phyloP scores from a whole-genome alignment of 1,284 basidiomycete genomes.

The Puccinia polysora region DNA sequence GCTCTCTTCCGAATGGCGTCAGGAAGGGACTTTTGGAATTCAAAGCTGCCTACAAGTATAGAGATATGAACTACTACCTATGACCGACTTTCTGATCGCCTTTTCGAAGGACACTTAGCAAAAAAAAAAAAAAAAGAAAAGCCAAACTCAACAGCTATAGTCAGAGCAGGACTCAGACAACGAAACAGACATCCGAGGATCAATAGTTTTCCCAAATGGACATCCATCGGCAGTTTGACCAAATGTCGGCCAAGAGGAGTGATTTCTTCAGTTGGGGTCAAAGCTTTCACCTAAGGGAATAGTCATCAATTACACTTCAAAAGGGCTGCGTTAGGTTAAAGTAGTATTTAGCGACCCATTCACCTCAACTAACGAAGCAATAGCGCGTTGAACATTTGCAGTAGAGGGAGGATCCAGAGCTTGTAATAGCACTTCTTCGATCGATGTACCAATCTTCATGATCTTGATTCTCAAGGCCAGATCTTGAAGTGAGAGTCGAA shows the following conservation, averaged over 20 bases:
- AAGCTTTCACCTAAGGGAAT: slow-evolving; percentile 60
- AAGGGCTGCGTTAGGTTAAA: not conserved
- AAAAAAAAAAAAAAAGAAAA: not conserved
- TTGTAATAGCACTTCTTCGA: slow-evolving; percentile 80
- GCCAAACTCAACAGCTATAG: slow-evolving; percentile 63
- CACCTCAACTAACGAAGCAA: slow-evolving; percentile 81
- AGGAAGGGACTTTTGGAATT: slow-evolving; percentile 92
- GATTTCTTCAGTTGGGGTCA: slow-evolving; percentile 82
- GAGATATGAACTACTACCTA: slow-evolving; percentile 43
- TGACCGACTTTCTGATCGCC: not conserved
- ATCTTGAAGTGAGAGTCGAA: slow-evolving; percentile 87
- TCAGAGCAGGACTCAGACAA: slow-evolving; percentile 90
- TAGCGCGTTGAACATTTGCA: slow-evolving; percentile 84
- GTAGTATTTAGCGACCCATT: not conserved
- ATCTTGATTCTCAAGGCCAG: slow-evolving; percentile 94
- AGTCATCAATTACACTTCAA: not conserved
- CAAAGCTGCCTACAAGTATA: slow-evolving; percentile 62
- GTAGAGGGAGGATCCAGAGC: slow-evolving; percentile 85
- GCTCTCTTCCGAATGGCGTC: slow-evolving; percentile 79
- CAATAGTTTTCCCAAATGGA: slow-evolving; percentile 91
- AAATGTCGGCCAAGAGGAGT: slow-evolving; percentile 88
- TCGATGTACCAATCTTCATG: slow-evolving; percentile 81
- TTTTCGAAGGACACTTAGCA: not conserved
- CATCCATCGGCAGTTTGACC: slow-evolving; percentile 82
- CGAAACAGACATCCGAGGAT: slow-evolving; percentile 78